These are phyloP conservation scores for Sporothrix phasma DNA, from an alignment of 2,329 filamentous ascomycete species.

Conservation along the genomic window DNA sequence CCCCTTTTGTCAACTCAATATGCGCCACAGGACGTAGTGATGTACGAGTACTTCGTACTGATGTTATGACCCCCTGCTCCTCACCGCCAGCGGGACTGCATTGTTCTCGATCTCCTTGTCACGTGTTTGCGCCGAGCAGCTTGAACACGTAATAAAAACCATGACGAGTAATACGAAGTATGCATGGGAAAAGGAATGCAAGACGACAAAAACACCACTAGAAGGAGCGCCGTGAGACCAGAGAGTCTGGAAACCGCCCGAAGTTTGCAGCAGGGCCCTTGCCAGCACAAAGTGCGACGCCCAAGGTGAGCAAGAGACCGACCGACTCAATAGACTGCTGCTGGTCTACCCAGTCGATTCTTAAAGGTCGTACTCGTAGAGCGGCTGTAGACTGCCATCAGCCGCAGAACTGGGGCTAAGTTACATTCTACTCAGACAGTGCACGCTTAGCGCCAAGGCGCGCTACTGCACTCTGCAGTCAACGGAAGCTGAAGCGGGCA, in stretches of 20 bases:
- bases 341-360: background rate
- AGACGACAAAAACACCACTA: background rate
- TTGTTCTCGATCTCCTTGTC: background rate
- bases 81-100: background rate
- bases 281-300: background rate
- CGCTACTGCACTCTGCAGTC: background rate
- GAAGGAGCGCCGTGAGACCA: slow-evolving; percentile 1
- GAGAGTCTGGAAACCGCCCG: background rate
- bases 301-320: too few relatives aligned
- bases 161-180: background rate
- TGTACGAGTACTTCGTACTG: too few relatives aligned
- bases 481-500: slow-evolving; percentile 2
- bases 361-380: too few relatives aligned
- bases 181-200: background rate
- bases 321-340: too few relatives aligned
- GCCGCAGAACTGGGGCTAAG: too few relatives aligned
- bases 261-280: background rate
- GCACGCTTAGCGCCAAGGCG: background rate
- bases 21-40: too few relatives aligned
- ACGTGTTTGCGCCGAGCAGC: background rate
- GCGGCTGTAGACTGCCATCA: background rate
- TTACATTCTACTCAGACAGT: background rate
- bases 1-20: too few relatives aligned
- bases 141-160: background rate
- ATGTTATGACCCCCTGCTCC: too few relatives aligned